Conservation (phyloP, 495 filamentous ascomycete genomes). For the Platismatia glauca region DNA sequence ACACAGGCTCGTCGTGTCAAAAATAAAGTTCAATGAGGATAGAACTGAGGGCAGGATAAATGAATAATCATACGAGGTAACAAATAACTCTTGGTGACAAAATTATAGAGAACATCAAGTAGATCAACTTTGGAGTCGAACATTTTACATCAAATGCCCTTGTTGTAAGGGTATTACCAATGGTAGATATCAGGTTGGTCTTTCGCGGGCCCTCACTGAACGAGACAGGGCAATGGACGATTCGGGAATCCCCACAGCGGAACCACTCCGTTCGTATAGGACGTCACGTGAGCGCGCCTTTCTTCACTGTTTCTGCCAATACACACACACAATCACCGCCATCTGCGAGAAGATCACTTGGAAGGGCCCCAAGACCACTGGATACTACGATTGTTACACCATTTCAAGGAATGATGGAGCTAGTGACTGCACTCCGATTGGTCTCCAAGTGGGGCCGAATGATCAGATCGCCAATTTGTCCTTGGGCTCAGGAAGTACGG, state of each 20-base stretch:
- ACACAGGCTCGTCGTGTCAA: too few relatives aligned
- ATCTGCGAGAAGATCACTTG: neutral
- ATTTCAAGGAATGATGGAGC: neutral
- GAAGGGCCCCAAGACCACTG: neutral
- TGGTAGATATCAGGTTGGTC: too few relatives aligned
- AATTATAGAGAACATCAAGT: too few relatives aligned
- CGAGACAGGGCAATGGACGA: neutral
- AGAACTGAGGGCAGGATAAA: too few relatives aligned
- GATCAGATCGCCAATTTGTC: neutral
- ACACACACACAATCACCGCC: neutral
- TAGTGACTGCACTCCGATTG: neutral
- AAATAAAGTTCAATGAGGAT: too few relatives aligned
- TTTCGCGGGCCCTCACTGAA: too few relatives aligned
- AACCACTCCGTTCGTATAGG: neutral
- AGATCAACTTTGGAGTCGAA: too few relatives aligned
- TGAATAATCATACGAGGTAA: too few relatives aligned
- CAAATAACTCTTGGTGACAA: too few relatives aligned
- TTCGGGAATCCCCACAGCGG: neutral
- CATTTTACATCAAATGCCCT: too few relatives aligned
- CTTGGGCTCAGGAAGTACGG: neutral
- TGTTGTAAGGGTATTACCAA: too few relatives aligned
- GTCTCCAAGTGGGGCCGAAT: neutral
- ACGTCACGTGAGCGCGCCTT: neutral
- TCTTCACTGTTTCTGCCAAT: neutral
- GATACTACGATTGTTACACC: neutral